A percentile compares a stretch with the other conserved stretches of the same genome.
phyloP scores from a whole-genome alignment of 1,139 yeast genomes.

The Debaryomyces subglobosus region DNA sequence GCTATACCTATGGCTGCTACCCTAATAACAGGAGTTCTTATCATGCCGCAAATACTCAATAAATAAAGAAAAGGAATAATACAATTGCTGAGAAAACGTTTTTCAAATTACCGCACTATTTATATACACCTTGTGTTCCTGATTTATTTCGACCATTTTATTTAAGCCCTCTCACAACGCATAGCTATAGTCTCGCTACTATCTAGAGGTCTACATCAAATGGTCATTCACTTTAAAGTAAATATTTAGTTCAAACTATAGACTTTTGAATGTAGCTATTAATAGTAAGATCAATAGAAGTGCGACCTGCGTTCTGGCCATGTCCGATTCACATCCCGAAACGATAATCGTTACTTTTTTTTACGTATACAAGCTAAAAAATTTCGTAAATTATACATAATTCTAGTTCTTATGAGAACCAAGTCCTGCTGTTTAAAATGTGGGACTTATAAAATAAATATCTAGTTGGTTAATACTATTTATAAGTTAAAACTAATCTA shows the following conservation, averaged over 20 bases:
- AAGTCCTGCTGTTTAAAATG: background rate
- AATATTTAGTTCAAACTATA: background rate
- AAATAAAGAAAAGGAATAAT: background rate
- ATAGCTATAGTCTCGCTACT: background rate
- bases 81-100: background rate
- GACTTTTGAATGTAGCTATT: background rate
- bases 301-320: background rate
- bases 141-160: background rate
- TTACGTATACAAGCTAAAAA: background rate
- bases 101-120: background rate
- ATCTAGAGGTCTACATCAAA: background rate
- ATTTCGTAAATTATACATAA: background rate
- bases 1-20: constrained; percentile 23
- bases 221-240: background rate
- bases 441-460: background rate
- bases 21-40: constrained; percentile 22
- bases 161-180: background rate
- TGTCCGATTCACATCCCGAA: background rate
- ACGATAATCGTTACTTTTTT: background rate
- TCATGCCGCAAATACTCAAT: constrained; percentile 15
- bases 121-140: background rate
- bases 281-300: background rate
- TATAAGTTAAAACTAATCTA: too few species aligned
- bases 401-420: background rate
- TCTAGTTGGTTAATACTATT: too few species aligned